These are phyloP conservation scores for Sporodiniella umbellata DNA, from an alignment of 371 early-diverging fungal genomes.

Conservation along the genomic window DNA sequence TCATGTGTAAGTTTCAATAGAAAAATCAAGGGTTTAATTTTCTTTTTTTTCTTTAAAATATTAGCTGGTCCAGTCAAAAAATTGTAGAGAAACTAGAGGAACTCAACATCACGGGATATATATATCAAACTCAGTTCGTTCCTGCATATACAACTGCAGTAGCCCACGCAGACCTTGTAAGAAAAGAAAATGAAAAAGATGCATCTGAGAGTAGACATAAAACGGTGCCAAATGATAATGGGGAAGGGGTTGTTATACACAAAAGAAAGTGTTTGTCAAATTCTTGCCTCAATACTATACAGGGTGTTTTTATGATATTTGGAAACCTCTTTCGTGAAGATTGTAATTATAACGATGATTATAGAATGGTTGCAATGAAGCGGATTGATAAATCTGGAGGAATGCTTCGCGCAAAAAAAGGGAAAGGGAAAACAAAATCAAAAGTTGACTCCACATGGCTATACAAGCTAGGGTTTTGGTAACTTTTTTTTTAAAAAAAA, in stretches of 20 bases:
- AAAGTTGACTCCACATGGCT: constrained; percentile 7
- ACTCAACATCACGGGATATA: constrained; percentile 16
- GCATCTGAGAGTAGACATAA: neutral
- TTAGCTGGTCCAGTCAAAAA: constrained; percentile 36
- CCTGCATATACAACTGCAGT: constrained; percentile 24
- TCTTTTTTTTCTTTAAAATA: neutral
- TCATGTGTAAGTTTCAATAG: constrained; percentile 30
- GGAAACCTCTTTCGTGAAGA: constrained; percentile 28
- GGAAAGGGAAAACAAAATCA: neutral
- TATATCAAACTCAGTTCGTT: constrained; percentile 10
- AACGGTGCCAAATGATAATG: no score
- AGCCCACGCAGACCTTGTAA: constrained; percentile 23
- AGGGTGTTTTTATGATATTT: constrained; percentile 34
- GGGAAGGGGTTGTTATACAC: neutral
- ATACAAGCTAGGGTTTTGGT: constrained; percentile 19
- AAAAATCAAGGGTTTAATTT: no score
- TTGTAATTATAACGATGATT: constrained; percentile 32
- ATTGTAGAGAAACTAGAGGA: constrained; percentile 22
- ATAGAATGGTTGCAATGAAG: constrained; percentile 41
- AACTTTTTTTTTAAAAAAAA: neutral
- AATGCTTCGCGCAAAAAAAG: neutral
- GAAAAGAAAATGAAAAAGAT: constrained; percentile 20
- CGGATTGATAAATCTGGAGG: constrained; percentile 10
- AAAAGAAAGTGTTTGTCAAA: constrained; percentile 10
- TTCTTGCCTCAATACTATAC: constrained; percentile 4